Percentiles rank a stretch among this genome's conserved stretches.
Conservation (phyloP, 352 stramenopile species). For the Phytopythium chamaehyphon region DNA sequence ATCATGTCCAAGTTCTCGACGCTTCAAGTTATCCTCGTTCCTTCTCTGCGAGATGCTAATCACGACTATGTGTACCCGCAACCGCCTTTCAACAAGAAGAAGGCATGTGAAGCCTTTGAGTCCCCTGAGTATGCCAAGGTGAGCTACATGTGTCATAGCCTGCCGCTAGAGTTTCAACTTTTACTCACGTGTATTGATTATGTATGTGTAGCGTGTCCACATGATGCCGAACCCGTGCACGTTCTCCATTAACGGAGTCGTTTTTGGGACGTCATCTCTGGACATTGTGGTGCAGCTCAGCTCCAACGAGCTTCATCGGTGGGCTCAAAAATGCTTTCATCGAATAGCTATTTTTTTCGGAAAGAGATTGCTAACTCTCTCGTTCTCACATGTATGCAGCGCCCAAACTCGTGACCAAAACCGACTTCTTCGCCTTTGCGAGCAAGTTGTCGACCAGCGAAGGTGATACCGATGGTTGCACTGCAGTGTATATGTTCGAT, state of each 20-base stretch:
- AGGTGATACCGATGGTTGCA: constrained; percentile 25
- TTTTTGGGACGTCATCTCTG: constrained; percentile 91
- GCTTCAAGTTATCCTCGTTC: constrained; percentile 92
- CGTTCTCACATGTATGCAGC: constrained; percentile 9
- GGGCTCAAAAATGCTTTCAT: not conserved
- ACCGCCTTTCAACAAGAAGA: constrained; percentile 89
- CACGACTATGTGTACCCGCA: constrained; percentile 95
- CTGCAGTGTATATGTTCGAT: no score
- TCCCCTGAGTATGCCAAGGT: constrained; percentile 58
- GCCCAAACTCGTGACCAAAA: constrained; percentile 57
- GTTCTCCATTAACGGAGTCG: constrained; percentile 93
- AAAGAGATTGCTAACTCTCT: constrained; percentile 1
- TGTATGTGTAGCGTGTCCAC: constrained; percentile 77
- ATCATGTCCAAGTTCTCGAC: constrained; percentile 41
- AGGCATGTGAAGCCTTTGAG: constrained; percentile 67
- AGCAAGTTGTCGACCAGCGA: constrained; percentile 79
- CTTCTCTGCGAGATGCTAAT: constrained; percentile 94
- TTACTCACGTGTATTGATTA: constrained; percentile 2
- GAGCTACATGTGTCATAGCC: constrained; percentile 2
- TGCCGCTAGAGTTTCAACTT: no score
- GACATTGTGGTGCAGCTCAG: constrained; percentile 90
- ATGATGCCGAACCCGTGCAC: constrained; percentile 95
- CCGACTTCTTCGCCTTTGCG: constrained; percentile 65
- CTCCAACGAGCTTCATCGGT: constrained; percentile 76
- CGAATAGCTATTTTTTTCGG: not conserved